Base-by-base conservation (phyloP, 768 basidiomycete genomes). In the Arthromyces matolae region DNA sequence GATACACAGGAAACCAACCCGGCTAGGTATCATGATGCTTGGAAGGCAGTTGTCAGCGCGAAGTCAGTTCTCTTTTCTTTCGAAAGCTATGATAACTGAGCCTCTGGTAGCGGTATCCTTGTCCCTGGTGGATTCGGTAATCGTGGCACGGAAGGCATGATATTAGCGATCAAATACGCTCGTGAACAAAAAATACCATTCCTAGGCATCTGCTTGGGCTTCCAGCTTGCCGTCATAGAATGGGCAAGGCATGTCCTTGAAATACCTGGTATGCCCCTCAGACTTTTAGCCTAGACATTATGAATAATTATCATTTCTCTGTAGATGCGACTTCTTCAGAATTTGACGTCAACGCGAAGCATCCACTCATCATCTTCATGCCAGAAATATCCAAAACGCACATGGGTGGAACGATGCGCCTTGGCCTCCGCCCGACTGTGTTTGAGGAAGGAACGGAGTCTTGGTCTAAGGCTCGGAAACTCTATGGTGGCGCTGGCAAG, bases 401-500 rank as follows among this genome's bases (percentile, higher is more conserved):
- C 55, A 92, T 98, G 82, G 96, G 96, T 42, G 96, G 96, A 18
- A 99, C 95, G n/a, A 99, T 99, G 96, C 86, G 96, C 10, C 80
- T 97, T n/a, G 96, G 96, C 19, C 76, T 98, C 33, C 83, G 95
- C n/a, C 93, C 95, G 3, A 99, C 95, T 2, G 79, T 97, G 38
- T 97, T 98, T 64, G 80, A 86, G 47, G 64, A 74, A 8, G 76
- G 71, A 10, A 84, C 82, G 1, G 85, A 86, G 59, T 59, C 64
- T 14, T 90, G 86, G 85, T 86, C 84, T 38, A 81, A 80, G 51
- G 70, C 78, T 19, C 77, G 93, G 25, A 79, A 79, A 63, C 70
- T 99, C 60, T 99, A 98, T 61, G 96, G 86, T 12, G 86, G 86
- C 14, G 77, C 75, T 2, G 77, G 73, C 19, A 86, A 77, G 60